Evolutionary conservation across 306 rosid genomes (phyloP).

Genomic region (Astragalus glycyphyllos): DNA sequence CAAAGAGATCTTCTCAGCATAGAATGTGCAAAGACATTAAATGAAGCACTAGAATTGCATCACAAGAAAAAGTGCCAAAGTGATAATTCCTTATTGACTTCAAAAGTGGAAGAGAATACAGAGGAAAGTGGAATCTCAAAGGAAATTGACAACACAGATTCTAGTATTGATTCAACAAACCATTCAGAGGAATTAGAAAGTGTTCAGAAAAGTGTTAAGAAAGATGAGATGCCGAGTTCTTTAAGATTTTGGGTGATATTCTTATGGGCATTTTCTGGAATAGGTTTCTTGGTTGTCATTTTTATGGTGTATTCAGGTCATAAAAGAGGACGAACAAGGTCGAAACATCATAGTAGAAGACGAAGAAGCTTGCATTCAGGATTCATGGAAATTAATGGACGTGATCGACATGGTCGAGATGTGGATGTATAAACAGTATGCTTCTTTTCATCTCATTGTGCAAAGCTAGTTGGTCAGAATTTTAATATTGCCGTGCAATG

Average conservation of each 20-base stretch:
- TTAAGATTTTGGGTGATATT: slow-evolving; percentile 78
- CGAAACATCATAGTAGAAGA: slow-evolving; percentile 65
- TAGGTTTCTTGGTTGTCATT: slow-evolving; percentile 67
- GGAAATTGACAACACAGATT: slow-evolving; percentile 59
- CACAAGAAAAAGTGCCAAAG: slow-evolving; percentile 66
- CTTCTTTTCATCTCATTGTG: slow-evolving; percentile 16
- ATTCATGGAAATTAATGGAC: slow-evolving; percentile 63
- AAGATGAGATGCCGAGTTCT: slow-evolving; percentile 67
- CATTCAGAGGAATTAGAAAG: slow-evolving; percentile 42
- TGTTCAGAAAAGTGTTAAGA: slow-evolving; percentile 37
- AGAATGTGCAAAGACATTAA: slow-evolving; percentile 76
- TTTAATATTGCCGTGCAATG: slow-evolving; percentile 20
- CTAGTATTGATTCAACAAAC: slow-evolving; percentile 39
- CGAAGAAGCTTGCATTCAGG: slow-evolving; percentile 69
- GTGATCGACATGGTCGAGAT: slow-evolving; percentile 59
- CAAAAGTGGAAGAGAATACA: slow-evolving; percentile 40
- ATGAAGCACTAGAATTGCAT: slow-evolving; percentile 77
- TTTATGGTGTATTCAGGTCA: slow-evolving; percentile 62
- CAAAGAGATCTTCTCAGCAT: slow-evolving; percentile 83
- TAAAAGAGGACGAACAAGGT: slow-evolving; percentile 61
- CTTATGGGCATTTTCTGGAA: slow-evolving; percentile 82
- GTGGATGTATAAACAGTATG: slow-evolving; percentile 46
- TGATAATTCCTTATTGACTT: slow-evolving; percentile 52
- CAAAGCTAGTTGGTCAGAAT: slow-evolving; percentile 33
- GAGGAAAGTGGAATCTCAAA: slow-evolving; percentile 52